phyloP scores from a whole-genome alignment of 495 filamentous ascomycete genomes.

The Neurospora sp. region DNA sequence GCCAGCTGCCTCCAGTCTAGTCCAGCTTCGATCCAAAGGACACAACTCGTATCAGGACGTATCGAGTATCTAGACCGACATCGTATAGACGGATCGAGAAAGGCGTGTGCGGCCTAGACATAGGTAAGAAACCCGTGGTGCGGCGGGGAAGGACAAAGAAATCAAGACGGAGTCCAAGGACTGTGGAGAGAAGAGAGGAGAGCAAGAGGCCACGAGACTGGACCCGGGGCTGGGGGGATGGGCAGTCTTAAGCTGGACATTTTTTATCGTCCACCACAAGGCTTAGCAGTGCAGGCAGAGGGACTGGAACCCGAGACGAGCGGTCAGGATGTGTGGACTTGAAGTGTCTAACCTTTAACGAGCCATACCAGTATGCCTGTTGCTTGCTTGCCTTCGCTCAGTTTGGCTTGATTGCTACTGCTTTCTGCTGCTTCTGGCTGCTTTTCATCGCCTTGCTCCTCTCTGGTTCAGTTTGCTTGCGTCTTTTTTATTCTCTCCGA shows the following conservation, averaged over 20 bases:
- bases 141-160: not conserved
- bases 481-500: not conserved
- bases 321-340: not conserved
- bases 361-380: not conserved
- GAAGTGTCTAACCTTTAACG: not conserved
- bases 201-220: not conserved
- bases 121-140: not conserved
- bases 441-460: not conserved
- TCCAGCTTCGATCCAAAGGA: not conserved
- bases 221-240: not conserved
- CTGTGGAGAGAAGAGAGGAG: not conserved
- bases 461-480: not conserved
- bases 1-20: not conserved
- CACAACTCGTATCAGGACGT: not conserved
- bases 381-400: not conserved
- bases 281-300: not conserved
- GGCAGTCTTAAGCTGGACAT: not conserved
- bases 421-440: not conserved
- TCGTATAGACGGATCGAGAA: not conserved
- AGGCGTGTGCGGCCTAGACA: not conserved
- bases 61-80: not conserved
- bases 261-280: not conserved
- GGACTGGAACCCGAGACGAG: not conserved
- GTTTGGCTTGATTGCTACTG: not conserved
- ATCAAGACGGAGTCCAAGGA: not conserved